Base-by-base conservation (phyloP, 768 basidiomycete genomes). In the Lepiota brunneoincarnata region DNA sequence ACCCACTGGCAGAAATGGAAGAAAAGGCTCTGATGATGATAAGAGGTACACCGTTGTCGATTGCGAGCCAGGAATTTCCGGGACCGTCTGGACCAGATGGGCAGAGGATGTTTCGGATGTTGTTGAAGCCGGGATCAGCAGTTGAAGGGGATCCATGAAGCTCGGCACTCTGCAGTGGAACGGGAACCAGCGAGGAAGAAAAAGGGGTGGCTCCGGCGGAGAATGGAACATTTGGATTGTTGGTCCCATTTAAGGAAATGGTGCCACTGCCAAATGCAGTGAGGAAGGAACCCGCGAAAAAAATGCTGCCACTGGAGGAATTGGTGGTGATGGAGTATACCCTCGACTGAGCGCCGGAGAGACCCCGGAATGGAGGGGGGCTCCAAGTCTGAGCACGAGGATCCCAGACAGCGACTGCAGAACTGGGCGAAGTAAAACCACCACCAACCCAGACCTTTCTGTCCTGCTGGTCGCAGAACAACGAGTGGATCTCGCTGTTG, bases 221-320 rank as follows among this genome's bases (percentile, higher is more conserved):
- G 61, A 83, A 86, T 11, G 91, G 91, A 3, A 93, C 85, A 55
- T 89, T 93, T 10, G 91, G 91, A 64, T 93, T 93, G 64, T 87
- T 87, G 38, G 85, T 84, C 57, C 79, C 79, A 63, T 84, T 88
- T 44, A 82, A 39, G 61, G 50, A 14, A 71, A 64, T 28, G 76
- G 69, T 5, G 11, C 68, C 74, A 57, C 73, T 79, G 41, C 84
- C 83, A 64, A 91, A 94, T 1, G 81, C 72, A 2, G 91, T 88
- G 51, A 88, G 61, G 74, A 99, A 99, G 11, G 87, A 87, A 36
- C 97, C 97, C 0, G 89, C 80, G 64, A 98, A 94, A 66, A 94
- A 87, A 50, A 98, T 71, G 58, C 88, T 90, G 11, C 77, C 72
- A 50, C 79, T 77, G 49, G 91, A 85, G 34, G 84, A 72, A 61